Evolutionary conservation across 2,329 filamentous ascomycete genomes (phyloP), one percentile per base, ranked within the genome.

Genomic region (Aureobasidium sp.): DNA sequence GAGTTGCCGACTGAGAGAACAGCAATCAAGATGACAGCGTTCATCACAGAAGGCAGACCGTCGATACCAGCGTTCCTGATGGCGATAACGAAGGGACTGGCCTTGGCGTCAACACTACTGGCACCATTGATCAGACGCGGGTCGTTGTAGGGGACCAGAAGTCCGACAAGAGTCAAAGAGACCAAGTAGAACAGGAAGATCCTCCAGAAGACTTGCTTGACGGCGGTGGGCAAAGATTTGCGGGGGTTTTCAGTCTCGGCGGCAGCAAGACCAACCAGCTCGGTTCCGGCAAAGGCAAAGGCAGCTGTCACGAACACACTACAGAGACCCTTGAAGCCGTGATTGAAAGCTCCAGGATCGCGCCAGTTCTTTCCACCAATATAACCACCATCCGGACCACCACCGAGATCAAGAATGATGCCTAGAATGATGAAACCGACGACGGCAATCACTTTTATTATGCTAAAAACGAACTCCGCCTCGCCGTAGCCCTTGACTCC

Each of bases 161-260:
- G 80, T 27, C 93, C 90, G 61, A 96, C 84, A 4, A 96, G 77
- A 4, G 84, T 84, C 11, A 96, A 80, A 0, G 89, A 88, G 35
- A 95, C 84, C 53, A 96, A 81, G 75, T 96, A 96, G 77, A 96
- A 96, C 5, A 57, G 49, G 31, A 57, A 40, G 69, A 96, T 95
- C 68, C 92, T 87, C 91, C 92, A 96, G 74, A 96, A 96, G 23
- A 96, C 90, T 72, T 95, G 91, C 75, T 95, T 95, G 68, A 95
- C 85, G 13, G 92, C 92, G 0, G 85, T 90, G 0, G 92, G 92
- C 0, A 96, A 79, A 1, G 87, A 89, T 70, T 94, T 89, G 61
- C 87, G 81, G 3, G 88, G 88, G 68, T 90, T 90, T n/a, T 81
- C 84, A 1, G 88, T 88, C 71, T 92, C 88, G 33, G 88, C 88